Conservation (phyloP, 1,284 basidiomycete species). For the Ceratobasidium sp. region DNA sequence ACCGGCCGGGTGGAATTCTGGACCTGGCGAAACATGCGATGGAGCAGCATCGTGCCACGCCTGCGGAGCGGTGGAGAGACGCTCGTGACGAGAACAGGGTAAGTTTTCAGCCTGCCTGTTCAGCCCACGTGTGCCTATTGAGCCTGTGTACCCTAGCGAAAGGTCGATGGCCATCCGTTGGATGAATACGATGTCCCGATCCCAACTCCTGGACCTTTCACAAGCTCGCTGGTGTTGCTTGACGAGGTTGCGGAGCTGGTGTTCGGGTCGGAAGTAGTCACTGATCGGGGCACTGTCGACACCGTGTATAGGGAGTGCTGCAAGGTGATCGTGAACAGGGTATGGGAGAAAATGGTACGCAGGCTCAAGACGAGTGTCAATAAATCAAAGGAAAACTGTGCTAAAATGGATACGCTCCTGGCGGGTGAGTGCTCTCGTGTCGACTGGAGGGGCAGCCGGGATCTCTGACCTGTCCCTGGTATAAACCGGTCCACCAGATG, state of each 20-base stretch:
- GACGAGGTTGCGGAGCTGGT: neutral
- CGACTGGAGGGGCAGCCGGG: no score
- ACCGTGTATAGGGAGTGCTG: neutral
- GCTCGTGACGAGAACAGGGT: neutral
- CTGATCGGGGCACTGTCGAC: neutral
- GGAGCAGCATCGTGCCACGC: neutral
- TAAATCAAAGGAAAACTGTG: neutral
- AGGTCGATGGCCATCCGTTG: neutral
- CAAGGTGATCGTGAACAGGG: neutral
- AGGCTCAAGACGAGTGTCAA: neutral
- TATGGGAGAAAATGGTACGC: neutral
- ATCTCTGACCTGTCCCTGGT: no score
- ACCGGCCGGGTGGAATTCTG: constrained; percentile 4
- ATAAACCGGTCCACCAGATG: neutral
- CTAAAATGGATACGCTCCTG: no score
- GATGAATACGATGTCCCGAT: neutral
- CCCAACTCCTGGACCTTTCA: neutral
- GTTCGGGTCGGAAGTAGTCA: constrained; percentile 5
- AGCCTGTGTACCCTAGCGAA: neutral
- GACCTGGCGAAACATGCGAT: neutral
- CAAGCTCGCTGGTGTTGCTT: neutral
- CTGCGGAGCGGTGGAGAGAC: constrained; percentile 24
- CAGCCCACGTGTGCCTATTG: neutral
- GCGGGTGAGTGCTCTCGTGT: no score
- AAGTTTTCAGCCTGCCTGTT: neutral